A percentile compares a stretch with the other conserved stretches of the same genome.
These are phyloP conservation scores for Flaveria robusta DNA, from an alignment of 129 eudicot genomes.

Conservation along the genomic window DNA sequence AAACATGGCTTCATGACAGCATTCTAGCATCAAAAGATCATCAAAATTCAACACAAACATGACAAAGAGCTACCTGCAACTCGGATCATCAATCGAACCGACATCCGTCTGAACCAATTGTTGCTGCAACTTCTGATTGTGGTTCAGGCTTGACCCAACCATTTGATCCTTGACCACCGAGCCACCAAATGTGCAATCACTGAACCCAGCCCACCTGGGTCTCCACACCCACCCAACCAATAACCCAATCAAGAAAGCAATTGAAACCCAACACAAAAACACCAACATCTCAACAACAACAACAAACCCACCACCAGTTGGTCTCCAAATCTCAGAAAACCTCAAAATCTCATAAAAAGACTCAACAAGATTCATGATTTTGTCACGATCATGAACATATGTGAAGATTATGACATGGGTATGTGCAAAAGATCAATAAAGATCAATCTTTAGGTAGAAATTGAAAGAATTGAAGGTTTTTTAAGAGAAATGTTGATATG, in stretches of 20 bases:
- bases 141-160: conserved; percentile 26
- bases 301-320: conserved; percentile 43
- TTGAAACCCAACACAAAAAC: conserved; percentile 45
- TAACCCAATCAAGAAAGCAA: conserved; percentile 65
- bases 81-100: conserved; percentile 23
- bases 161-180: conserved; percentile 33
- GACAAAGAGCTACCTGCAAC: conserved; percentile 52
- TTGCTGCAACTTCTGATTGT: conserved; percentile 18
- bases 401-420: conserved; percentile 12
- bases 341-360: conserved; percentile 46
- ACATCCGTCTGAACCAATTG: background rate
- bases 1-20: background rate
- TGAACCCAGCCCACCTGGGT: conserved; percentile 68
- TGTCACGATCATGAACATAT: conserved; percentile 19
- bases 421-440: background rate
- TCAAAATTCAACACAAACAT: background rate
- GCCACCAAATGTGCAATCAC: conserved; percentile 43
- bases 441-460: background rate
- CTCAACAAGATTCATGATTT: conserved; percentile 49
- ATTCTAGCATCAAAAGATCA: background rate
- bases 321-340: conserved; percentile 43
- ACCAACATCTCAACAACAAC: conserved; percentile 39
- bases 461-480: background rate
- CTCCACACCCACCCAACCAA: conserved; percentile 87
- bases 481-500: background rate